A percentile compares a stretch with the other conserved stretches of the same genome.
phyloP scores from a whole-genome alignment of 202 grass and related monocot genomes.

The Schoenoplectus tabernaemontani region DNA sequence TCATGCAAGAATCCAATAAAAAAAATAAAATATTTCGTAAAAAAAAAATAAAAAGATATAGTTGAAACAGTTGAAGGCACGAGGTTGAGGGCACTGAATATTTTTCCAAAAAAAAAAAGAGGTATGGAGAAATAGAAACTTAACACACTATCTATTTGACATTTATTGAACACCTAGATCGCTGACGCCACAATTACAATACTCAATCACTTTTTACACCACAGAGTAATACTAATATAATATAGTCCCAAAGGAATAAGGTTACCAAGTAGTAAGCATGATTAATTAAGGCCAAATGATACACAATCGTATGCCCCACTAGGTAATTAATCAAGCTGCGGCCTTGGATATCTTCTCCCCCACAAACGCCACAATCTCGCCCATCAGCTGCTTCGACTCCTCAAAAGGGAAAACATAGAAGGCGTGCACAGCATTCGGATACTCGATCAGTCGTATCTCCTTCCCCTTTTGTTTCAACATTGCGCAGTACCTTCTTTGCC shows the following conservation, averaged over 20 bases:
- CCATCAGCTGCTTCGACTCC: constrained; percentile 35
- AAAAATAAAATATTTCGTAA: no score
- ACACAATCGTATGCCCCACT: neutral
- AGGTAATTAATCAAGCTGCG: no score
- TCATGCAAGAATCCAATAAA: no score
- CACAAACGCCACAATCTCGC: constrained; percentile 46
- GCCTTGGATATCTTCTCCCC: constrained; percentile 15
- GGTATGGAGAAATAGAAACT: neutral
- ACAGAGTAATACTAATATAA: neutral
- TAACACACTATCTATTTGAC: neutral
- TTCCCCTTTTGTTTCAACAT: constrained; percentile 34
- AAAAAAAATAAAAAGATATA: no score
- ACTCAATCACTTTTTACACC: neutral
- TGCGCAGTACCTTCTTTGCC: constrained; percentile 55
- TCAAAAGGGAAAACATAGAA: constrained; percentile 73
- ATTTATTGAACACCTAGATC: neutral
- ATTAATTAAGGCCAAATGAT: neutral
- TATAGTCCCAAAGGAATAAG: neutral
- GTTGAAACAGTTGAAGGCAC: no score
- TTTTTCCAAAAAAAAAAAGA: no score
- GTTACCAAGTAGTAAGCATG: neutral
- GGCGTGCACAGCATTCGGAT: constrained; percentile 59
- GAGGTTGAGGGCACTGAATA: no score
- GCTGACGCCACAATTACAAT: neutral
- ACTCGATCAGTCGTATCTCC: constrained; percentile 44